Evolutionary conservation across 1,284 basidiomycete species (phyloP).

Genomic region (Cryptococcus amylolentus): DNA sequence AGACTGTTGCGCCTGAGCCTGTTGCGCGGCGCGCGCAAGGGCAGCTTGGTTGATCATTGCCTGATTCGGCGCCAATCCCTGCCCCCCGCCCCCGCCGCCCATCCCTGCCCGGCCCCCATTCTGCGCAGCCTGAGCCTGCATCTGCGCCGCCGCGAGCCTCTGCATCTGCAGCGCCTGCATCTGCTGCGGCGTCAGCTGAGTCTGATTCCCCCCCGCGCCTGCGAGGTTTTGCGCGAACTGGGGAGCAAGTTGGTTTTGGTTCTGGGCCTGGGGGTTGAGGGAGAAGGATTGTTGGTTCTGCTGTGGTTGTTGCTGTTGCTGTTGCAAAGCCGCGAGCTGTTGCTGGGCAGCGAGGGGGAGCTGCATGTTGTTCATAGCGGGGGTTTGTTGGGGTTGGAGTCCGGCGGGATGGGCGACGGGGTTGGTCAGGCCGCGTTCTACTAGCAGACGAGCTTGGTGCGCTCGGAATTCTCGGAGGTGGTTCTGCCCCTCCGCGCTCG

Average conservation of each 20-base stretch:
- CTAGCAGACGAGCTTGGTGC: constrained; percentile 21
- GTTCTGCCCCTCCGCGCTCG: constrained; percentile 23
- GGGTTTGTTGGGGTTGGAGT: constrained; percentile 17
- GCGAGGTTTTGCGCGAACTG: constrained; percentile 12
- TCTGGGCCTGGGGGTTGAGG: constrained; percentile 1
- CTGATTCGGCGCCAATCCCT: background rate
- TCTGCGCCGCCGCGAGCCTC: constrained; percentile 14
- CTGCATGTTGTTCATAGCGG: constrained; percentile 24
- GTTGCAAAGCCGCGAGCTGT: constrained; percentile 27
- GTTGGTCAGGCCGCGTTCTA: constrained; percentile 25
- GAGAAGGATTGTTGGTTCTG: constrained; percentile 3
- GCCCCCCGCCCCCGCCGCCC: no score
- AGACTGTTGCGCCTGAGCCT: constrained; percentile 13
- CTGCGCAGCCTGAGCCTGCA: background rate
- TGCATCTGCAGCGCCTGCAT: constrained; percentile 20
- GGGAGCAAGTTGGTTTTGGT: constrained; percentile 4
- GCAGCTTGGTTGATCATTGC: constrained; percentile 1
- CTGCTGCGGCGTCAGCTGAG: constrained; percentile 13
- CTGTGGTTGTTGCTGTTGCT: constrained; percentile 21
- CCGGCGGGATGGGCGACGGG: constrained; percentile 18
- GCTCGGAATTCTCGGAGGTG: constrained; percentile 24
- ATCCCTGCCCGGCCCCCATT: background rate
- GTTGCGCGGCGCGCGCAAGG: background rate
- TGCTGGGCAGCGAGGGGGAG: constrained; percentile 28
- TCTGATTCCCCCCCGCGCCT: background rate